Evolutionary conservation across 2,329 filamentous ascomycete genomes (phyloP), one percentile per base, ranked within the genome.

Genomic region (Dothideomycetes sp.): DNA sequence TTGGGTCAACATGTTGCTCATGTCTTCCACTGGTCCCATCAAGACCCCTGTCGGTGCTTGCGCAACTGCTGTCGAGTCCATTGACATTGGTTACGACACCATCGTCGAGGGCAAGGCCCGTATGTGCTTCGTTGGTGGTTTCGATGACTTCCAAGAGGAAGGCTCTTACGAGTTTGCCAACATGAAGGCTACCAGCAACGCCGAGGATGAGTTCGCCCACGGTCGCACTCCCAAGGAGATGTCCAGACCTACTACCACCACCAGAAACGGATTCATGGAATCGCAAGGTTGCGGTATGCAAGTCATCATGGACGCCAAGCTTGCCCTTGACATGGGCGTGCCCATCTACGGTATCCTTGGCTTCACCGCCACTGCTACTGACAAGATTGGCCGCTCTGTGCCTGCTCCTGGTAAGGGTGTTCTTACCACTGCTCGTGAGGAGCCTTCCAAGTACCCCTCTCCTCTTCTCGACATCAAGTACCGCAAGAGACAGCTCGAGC

Each of bases 111-210:
- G 91, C 65, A 98, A 98, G 73, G 91, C 93, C 44, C 84, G 88
- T 38, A 78, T 98, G 56, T 96, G 89, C 73, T 82, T 98, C 49
- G 93, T 98, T 44, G 91, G 91, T 75, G 91, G 91, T 51, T 96
- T 98, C 57, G 91, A 98, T 68, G 93, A 98, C 66, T 95, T 98
- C 70, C 87, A 93, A 56, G 91, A 98, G 67, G 91, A 98, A 67
- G 93, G 91, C 38, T 98, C 91, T 1, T 98, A 95, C 58, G 91
- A 98, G 64, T 98, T 98, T 61, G 91, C 91, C 71, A 98, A 98
- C 72, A 98, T 98, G 91, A 94, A 94, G 68, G 91, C 91, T 44
- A 98, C 91, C 41, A 95, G 88, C 75, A 98, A 96, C 58, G 88
- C 89, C 18, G 83, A 95, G 45, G 88, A 96, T 51, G 93, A 98